These are phyloP conservation scores for Pseudozyma hubeiensis DNA, from an alignment of 1,284 basidiomycete species.

Conservation along the genomic window DNA sequence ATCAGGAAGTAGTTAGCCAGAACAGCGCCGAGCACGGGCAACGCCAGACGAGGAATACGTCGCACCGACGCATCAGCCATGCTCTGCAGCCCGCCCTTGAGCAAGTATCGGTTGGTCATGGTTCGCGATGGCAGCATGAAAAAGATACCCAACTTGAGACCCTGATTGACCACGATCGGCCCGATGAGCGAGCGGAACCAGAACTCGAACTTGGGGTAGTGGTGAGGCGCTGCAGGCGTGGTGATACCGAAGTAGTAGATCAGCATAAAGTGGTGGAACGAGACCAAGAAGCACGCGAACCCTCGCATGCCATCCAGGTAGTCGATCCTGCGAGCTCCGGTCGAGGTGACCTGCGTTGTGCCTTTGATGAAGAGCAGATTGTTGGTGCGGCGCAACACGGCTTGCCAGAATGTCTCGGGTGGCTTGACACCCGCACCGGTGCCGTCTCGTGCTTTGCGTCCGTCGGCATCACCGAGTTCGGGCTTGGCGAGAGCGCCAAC, in stretches of 20 bases:
- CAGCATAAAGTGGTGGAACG: constrained; percentile 62
- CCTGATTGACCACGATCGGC: constrained; percentile 56
- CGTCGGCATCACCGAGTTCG: constrained; percentile 43
- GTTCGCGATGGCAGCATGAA: constrained; percentile 60
- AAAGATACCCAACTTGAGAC: constrained; percentile 60
- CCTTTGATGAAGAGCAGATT: constrained; percentile 55
- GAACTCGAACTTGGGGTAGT: constrained; percentile 56
- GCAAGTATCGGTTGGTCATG: constrained; percentile 59
- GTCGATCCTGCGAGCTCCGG: constrained; percentile 57
- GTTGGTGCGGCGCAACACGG: constrained; percentile 20
- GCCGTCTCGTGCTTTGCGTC: constrained; percentile 44
- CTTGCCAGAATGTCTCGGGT: constrained; percentile 34
- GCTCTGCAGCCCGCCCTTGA: constrained; percentile 54
- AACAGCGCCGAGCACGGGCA: constrained; percentile 58
- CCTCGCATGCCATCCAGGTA: constrained; percentile 62
- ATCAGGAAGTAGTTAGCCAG: constrained; percentile 62
- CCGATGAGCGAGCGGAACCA: constrained; percentile 57
- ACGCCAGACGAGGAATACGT: constrained; percentile 58
- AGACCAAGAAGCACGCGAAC: constrained; percentile 62
- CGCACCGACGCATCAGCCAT: constrained; percentile 57
- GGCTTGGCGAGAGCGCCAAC: constrained; percentile 52
- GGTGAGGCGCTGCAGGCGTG: constrained; percentile 35
- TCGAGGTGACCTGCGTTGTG: constrained; percentile 46
- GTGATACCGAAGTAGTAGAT: constrained; percentile 62
- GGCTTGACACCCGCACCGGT: constrained; percentile 23